These are phyloP conservation scores for Beauveria australis DNA, from an alignment of 2,329 filamentous ascomycete species.

Conservation along the genomic window DNA sequence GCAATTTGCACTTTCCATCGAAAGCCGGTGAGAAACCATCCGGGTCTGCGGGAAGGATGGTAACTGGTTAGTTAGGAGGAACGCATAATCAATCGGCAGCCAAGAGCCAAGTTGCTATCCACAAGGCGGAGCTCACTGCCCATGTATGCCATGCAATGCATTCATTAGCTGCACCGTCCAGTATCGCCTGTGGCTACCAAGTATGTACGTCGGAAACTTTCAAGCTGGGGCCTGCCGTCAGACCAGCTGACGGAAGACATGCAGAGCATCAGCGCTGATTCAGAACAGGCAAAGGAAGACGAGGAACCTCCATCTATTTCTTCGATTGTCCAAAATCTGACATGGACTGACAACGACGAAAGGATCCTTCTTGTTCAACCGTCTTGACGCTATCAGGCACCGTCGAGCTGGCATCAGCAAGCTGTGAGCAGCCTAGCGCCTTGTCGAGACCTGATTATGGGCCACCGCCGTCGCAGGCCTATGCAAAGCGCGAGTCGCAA, in stretches of 20 bases:
- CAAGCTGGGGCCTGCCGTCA: neutral
- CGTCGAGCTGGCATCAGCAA: neutral
- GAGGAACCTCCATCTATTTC: neutral
- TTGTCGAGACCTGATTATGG: neutral
- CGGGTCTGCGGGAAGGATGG: neutral
- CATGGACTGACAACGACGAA: neutral
- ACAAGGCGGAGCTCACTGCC: neutral
- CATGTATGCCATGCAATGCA: neutral
- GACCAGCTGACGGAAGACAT: constrained; percentile 5
- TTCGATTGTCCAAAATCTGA: neutral
- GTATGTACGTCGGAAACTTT: neutral
- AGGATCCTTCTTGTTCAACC: neutral
- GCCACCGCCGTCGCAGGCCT: neutral
- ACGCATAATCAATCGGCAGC: neutral
- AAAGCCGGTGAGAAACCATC: neutral
- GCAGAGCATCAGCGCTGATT: neutral
- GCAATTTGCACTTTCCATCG: neutral
- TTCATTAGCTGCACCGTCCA: neutral
- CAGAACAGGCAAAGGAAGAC: neutral
- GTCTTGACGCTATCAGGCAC: neutral
- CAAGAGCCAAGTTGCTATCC: neutral
- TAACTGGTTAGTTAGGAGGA: neutral
- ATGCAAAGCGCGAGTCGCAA: neutral
- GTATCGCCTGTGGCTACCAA: neutral
- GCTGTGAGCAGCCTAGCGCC: neutral